phyloP scores from a whole-genome alignment of 2,329 filamentous ascomycete genomes.

The Diaporthe eres region DNA sequence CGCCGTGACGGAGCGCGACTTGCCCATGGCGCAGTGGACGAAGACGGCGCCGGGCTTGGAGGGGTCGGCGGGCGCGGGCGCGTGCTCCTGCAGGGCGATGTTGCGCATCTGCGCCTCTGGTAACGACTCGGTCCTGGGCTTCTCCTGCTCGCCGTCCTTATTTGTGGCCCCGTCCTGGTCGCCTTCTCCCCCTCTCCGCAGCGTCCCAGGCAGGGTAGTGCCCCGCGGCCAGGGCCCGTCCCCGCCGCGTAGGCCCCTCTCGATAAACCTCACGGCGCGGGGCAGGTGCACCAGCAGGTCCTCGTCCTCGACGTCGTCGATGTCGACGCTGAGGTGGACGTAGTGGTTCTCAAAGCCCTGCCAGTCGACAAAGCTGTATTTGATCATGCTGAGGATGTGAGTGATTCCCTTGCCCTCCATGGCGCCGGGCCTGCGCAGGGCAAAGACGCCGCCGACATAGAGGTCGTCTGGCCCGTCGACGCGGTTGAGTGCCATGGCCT shows the following conservation, averaged over 20 bases:
- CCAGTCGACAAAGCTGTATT: constrained; percentile 58
- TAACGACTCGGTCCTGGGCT: not conserved
- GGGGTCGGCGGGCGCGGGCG: constrained; percentile 39
- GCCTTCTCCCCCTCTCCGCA: not conserved
- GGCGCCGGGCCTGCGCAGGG: constrained; percentile 78
- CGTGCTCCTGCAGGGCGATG: constrained; percentile 18
- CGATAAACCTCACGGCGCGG: constrained; percentile 84
- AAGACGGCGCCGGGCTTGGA: constrained; percentile 60
- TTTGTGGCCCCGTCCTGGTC: not conserved
- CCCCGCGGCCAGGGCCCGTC: constrained; percentile 20
- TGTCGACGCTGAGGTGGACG: constrained; percentile 82
- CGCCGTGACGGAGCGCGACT: constrained; percentile 90
- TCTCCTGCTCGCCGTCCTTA: not conserved
- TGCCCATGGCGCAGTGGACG: constrained; percentile 90
- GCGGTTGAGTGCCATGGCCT: constrained; percentile 58
- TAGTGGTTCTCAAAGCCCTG: constrained; percentile 69
- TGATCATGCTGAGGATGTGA: constrained; percentile 87
- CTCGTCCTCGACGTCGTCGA: constrained; percentile 92
- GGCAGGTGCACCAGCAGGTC: constrained; percentile 88
- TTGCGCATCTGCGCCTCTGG: constrained; percentile 21
- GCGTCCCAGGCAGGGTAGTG: constrained; percentile 30
- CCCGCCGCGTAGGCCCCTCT: constrained; percentile 71
- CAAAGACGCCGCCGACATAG: constrained; percentile 74
- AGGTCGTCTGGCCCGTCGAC: constrained; percentile 59
- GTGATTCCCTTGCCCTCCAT: constrained; percentile 84